Conservation (phyloP, 768 basidiomycete genomes). For the Mycena chlorophos region DNA sequence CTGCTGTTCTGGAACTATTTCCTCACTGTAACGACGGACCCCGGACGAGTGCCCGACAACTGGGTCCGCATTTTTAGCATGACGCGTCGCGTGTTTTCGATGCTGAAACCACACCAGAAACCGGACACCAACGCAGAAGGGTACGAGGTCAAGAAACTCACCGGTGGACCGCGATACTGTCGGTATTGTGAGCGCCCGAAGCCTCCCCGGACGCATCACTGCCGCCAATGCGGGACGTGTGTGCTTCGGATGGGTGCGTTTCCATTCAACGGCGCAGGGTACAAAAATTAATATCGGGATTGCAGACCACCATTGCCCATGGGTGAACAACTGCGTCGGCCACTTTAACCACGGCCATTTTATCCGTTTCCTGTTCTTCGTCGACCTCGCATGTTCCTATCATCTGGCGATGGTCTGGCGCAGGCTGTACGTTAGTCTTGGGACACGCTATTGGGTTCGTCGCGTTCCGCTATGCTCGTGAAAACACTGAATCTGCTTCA, state of each 20-base stretch:
- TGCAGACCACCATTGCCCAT: conserved; percentile 89
- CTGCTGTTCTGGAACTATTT: conserved; percentile 89
- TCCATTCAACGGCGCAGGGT: too few species aligned
- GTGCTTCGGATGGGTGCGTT: conserved; percentile 87
- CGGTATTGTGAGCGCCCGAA: conserved; percentile 84
- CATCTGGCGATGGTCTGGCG: conserved; percentile 81
- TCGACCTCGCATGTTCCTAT: conserved; percentile 86
- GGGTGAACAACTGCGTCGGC: conserved; percentile 95
- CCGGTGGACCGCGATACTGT: conserved; percentile 82
- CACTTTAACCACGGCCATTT: conserved; percentile 89
- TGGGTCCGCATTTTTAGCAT: conserved; percentile 60
- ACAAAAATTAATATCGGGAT: neutral
- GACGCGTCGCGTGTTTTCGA: neutral
- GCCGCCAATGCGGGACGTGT: conserved; percentile 82
- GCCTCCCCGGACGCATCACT: conserved; percentile 91
- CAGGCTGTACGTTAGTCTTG: conserved; percentile 54
- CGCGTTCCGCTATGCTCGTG: neutral
- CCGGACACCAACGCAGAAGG: conserved; percentile 74
- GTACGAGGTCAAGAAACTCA: conserved; percentile 88
- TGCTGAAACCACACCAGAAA: conserved; percentile 44
- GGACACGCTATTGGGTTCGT: conserved; percentile 54
- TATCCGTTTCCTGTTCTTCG: conserved; percentile 88
- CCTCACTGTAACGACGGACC: conserved; percentile 78
- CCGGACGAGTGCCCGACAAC: conserved; percentile 73
- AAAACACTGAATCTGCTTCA: conserved; percentile 30